Evolutionary conservation across 2,329 filamentous ascomycete species (phyloP), one percentile per base, ranked within the genome.

Genomic region (Claviceps fusiformis): DNA sequence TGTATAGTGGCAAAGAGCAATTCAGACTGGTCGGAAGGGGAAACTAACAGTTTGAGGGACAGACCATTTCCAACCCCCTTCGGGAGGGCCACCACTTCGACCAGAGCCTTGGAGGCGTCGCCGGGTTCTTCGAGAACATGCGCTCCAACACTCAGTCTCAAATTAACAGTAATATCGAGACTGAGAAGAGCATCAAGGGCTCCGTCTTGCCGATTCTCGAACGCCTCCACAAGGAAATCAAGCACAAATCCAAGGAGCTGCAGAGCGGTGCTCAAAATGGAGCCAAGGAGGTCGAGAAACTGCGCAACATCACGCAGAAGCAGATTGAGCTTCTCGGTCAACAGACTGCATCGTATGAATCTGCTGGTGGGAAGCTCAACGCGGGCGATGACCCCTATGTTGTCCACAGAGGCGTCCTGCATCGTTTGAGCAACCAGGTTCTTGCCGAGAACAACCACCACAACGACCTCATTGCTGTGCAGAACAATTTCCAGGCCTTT

Each of bases 361-460:
- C 89, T 1, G 78, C 80, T 3, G 84, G 85, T 44, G 87, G 83
- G 57, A 86, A 81, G 65, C 73, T 92, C 62, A 79, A 81, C 47
- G 80, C 88, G 2, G 66, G 73, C 13, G 83, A 95, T 39, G 93
- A 98, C 67, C 93, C 93, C 5, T 98, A 97, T 67, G 79, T 97
- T 55, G 69, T 97, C 49, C 82, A 86, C 63, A 84, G 92, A 37
- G 87, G 88, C 57, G 83, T 96, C 56, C 73, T 88, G 60, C 81
- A 96, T 73, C 84, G 90, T 47, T 76, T 98, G 55, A 85, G 89
- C 78, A 92, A 87, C 75, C 93, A 98, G 74, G 81, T 97, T 41
- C 76, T 89, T 50, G 89, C 95, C 67, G 93, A 98, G 75, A 98
- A 98, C 77, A 95, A 91, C 75, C 92, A 95, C 73, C 83, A 86